These are phyloP conservation scores for Uromyces viciae-fabae DNA, from an alignment of 1,284 basidiomycete species.

Conservation along the genomic window DNA sequence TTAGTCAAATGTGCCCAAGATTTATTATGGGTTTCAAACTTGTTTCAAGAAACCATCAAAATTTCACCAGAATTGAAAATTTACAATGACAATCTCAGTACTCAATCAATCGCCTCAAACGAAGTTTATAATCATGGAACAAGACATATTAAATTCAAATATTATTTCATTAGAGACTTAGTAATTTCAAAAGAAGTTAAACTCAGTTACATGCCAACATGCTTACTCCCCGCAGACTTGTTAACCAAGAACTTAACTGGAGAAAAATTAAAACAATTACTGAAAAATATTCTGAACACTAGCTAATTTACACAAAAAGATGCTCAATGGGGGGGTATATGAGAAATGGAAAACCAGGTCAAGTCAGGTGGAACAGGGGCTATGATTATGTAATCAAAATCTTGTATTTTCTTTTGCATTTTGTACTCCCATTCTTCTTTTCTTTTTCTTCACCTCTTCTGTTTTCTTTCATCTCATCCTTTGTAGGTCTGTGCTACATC, in stretches of 20 bases:
- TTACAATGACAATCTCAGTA: neutral
- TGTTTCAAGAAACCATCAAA: neutral
- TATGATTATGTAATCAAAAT: neutral
- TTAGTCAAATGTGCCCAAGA: slow-evolving; percentile 7
- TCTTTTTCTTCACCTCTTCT: neutral
- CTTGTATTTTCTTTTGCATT: neutral
- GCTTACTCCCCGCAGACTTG: neutral
- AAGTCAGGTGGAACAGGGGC: neutral
- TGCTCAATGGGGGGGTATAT: neutral
- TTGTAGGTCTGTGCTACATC: neutral
- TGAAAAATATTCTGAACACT: no score
- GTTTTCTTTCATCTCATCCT: neutral
- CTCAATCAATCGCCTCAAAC: neutral
- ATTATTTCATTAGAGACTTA: neutral
- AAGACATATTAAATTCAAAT: neutral
- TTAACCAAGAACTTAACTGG: no score
- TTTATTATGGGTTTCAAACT: neutral
- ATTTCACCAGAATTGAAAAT: neutral
- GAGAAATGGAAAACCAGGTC: neutral
- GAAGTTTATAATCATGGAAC: neutral
- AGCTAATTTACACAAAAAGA: neutral
- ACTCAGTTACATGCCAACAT: neutral
- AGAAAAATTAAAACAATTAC: no score
- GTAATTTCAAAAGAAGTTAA: neutral
- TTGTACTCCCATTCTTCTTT: neutral